Evolutionary conservation across 805 yeast species (phyloP).

Genomic region (Metschnikowia henanensis): DNA sequence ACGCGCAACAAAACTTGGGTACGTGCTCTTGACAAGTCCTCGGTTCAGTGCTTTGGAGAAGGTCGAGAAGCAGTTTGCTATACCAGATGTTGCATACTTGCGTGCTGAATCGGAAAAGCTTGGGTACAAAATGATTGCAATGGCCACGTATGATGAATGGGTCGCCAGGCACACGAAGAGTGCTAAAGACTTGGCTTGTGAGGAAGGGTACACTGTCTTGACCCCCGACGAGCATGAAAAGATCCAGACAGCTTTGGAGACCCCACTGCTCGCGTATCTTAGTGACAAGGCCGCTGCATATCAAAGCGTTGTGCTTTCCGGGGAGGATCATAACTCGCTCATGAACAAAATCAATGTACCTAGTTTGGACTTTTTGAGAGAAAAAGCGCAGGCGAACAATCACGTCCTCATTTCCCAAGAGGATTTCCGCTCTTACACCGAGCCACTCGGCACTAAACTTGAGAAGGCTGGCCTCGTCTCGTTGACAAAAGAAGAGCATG

Average conservation of each 20-base stretch:
- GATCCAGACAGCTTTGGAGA: conserved; percentile 5
- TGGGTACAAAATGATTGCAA: conserved; percentile 6
- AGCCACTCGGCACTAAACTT: conserved; percentile 13
- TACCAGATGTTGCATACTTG: conserved; percentile 11
- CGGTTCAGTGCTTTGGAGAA: conserved; percentile 3
- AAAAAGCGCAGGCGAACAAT: conserved; percentile 20
- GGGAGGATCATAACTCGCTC: conserved; percentile 11
- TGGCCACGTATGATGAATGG: background rate
- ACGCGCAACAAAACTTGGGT: conserved; percentile 26
- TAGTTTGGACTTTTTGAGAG: conserved; percentile 22
- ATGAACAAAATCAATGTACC: conserved; percentile 19
- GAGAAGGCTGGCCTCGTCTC: conserved; percentile 11
- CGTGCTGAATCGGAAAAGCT: background rate
- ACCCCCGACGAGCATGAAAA: conserved; percentile 7
- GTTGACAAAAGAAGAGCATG: conserved; percentile 12
- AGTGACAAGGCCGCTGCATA: conserved; percentile 7
- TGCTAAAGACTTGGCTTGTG: conserved; percentile 12
- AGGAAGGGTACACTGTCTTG: conserved; percentile 7
- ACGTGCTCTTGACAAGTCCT: conserved; percentile 19
- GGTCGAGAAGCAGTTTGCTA: conserved; percentile 1
- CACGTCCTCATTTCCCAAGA: conserved; percentile 12
- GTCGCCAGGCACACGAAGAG: conserved; percentile 3
- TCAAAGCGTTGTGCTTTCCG: conserved; percentile 4
- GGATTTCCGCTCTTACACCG: background rate
- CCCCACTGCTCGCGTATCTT: conserved; percentile 18